Percentiles rank a stretch among this genome's conserved stretches.
phyloP scores from a whole-genome alignment of 192 early-diverging fungal species.

The Geranomyces michiganensis region DNA sequence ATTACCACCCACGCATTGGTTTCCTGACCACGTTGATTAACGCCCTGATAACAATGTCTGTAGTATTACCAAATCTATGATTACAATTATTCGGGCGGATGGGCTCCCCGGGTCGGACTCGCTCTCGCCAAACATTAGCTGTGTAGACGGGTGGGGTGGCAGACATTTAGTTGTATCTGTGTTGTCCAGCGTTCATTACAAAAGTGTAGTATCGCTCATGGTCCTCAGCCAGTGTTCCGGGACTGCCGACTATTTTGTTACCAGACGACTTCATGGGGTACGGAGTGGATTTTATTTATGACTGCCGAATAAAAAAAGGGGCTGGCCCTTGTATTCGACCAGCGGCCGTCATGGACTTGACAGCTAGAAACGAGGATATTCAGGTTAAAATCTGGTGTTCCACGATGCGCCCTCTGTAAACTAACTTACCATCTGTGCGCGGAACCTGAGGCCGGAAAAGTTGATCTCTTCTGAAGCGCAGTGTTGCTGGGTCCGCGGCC shows the following conservation, averaged over 20 bases:
- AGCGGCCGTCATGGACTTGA: slow-evolving; percentile 1
- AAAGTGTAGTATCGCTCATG: no score
- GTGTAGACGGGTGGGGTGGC: no score
- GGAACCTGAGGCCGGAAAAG: background rate
- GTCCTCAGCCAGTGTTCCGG: no score
- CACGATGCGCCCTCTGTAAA: no score
- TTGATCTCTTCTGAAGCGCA: background rate
- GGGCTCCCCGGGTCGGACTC: slow-evolving; percentile 30
- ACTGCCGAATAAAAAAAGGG: slow-evolving; percentile 2
- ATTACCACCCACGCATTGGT: background rate
- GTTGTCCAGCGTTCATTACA: no score
- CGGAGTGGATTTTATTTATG: background rate
- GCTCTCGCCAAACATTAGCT: slow-evolving; percentile 18
- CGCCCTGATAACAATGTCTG: background rate
- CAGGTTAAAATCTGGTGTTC: no score
- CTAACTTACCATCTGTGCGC: slow-evolving; percentile 1
- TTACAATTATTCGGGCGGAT: slow-evolving; percentile 19
- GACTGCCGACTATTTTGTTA: no score
- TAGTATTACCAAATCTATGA: slow-evolving; percentile 40
- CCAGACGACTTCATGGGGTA: no score
- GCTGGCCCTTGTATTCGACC: background rate
- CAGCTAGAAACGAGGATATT: background rate
- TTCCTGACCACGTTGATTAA: background rate
- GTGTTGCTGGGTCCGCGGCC: slow-evolving; percentile 1
- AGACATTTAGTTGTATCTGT: no score